Evolutionary conservation across 768 basidiomycete species (phyloP).

Genomic region (Suillus decipiens): DNA sequence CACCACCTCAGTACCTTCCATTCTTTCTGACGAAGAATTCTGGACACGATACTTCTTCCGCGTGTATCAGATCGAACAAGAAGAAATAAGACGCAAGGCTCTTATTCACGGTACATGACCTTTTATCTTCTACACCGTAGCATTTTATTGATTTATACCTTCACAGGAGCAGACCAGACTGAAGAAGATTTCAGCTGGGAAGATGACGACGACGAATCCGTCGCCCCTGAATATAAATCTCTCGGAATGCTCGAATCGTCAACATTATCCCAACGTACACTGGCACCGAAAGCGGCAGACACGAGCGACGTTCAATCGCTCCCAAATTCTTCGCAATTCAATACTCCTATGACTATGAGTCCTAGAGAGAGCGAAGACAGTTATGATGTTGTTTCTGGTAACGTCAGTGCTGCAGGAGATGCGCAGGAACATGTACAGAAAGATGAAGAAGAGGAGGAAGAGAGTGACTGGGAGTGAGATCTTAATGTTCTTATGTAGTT

Average conservation of each 20-base stretch:
- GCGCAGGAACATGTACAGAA: constrained; percentile 26
- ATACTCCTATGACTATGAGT: constrained; percentile 39
- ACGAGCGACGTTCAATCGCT: constrained; percentile 23
- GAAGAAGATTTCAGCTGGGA: constrained; percentile 96
- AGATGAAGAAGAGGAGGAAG: constrained; percentile 42
- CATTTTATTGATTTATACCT: constrained; percentile 10
- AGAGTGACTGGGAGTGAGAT: constrained; percentile 62
- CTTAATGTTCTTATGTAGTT: constrained; percentile 9
- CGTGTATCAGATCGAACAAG: constrained; percentile 73
- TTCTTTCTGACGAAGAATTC: constrained; percentile 64
- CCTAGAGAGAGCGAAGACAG: constrained; percentile 65
- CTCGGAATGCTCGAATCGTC: constrained; percentile 15
- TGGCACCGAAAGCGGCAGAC: constrained; percentile 23
- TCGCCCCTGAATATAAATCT: constrained; percentile 17
- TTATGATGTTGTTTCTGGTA: constrained; percentile 65
- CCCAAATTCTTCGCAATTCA: constrained; percentile 34
- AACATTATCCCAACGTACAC: constrained; percentile 26
- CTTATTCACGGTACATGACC: constrained; percentile 62
- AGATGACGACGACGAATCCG: constrained; percentile 81
- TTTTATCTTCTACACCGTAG: neutral
- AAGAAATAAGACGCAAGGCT: constrained; percentile 77
- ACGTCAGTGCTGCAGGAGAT: constrained; percentile 45
- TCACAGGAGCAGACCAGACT: constrained; percentile 56
- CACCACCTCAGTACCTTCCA: constrained; percentile 61
- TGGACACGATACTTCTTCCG: constrained; percentile 94